phyloP scores from a whole-genome alignment of 352 stramenopile species.

The Pythium graminicola region DNA sequence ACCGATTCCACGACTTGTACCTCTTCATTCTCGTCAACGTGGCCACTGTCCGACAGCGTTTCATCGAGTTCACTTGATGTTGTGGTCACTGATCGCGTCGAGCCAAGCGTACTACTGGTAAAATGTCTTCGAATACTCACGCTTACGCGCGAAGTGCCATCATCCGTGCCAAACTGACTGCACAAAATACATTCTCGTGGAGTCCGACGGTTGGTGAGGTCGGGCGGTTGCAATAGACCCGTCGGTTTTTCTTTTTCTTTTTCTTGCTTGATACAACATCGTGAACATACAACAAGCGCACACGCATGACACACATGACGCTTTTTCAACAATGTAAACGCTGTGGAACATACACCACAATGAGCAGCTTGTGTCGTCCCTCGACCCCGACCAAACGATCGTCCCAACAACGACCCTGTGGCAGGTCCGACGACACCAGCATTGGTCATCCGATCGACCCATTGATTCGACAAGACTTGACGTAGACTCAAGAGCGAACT shows the following conservation, averaged over 20 bases:
- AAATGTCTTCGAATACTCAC: slow-evolving; percentile 29
- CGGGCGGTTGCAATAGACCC: slow-evolving; percentile 1
- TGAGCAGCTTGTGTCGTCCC: slow-evolving; percentile 24
- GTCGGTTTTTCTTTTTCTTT: too few relatives aligned
- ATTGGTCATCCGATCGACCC: slow-evolving; percentile 35
- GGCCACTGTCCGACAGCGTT: slow-evolving; percentile 10
- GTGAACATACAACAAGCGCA: slow-evolving; percentile 42
- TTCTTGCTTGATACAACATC: slow-evolving; percentile 34
- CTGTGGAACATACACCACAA: slow-evolving; percentile 49
- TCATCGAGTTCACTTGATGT: slow-evolving; percentile 16
- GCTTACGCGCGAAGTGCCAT: slow-evolving; percentile 22
- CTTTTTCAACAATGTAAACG: slow-evolving; percentile 62
- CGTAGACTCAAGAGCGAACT: slow-evolving; percentile 45
- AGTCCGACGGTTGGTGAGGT: slow-evolving; percentile 13
- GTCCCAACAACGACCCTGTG: slow-evolving; percentile 24
- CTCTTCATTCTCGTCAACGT: slow-evolving; percentile 1
- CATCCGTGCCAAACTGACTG: slow-evolving; percentile 41
- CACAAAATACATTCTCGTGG: slow-evolving; percentile 55
- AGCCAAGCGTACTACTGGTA: slow-evolving; percentile 22
- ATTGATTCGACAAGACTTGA: slow-evolving; percentile 48
- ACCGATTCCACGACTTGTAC: slow-evolving; percentile 5
- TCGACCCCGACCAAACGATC: slow-evolving; percentile 13
- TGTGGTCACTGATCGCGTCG: slow-evolving; percentile 20
- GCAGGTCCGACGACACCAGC: slow-evolving; percentile 16
- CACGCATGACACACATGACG: slow-evolving; percentile 51